Base-by-base conservation (phyloP, 2,329 filamentous ascomycete genomes). In the Calonectria pteridis region DNA sequence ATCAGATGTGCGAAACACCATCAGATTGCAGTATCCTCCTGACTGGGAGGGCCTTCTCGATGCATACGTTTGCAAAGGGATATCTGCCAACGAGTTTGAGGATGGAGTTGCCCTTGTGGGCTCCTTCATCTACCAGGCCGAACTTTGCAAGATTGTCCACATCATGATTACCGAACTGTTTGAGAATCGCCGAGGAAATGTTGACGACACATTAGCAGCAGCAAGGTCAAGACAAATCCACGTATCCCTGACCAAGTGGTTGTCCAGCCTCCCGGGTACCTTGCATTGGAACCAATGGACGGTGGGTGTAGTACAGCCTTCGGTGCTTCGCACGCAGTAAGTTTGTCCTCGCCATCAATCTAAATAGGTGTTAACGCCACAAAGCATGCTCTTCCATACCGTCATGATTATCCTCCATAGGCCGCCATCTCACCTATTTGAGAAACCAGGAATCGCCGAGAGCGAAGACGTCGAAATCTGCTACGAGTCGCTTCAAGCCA, bases 261-360 rank as follows among this genome's bases (percentile, higher is more conserved):
- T 87, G 1, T 82, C 85, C 3, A 84, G 83, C 49, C 81, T 89
- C 2, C 87, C 88, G 2, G 83, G 84, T 6, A 87, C 86, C 33
- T 78, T 89, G 46, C 86, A 89, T 73, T 89, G 88, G 87, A 88
- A 88, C 67, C 86, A 88, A 70, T 89, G 88, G 87, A 88, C 85
- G 3, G 85, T 87, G 1, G 86, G 86, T 4, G 82, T 86, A 26
- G 85, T 89, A 5, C 85, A 86, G 3, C 82, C 85, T 3, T 85
- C 85, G 33, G 86, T 89, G 1, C 84, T 89, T 50, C 86, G 88
- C 76, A 81, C 89, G 46, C 87, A 89, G 83, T 84, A 75, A 79
- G 83, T 79, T 53, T 31, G 9, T 23, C 51, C n/a, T n/a, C 29
- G 7, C 46, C 4, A 20, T 33, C 29, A 18, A 13, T 46, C 29